Percentiles rank a stretch among this genome's conserved stretches.
These are phyloP conservation scores for Alternaria sp. DNA, from an alignment of 2,329 filamentous ascomycete genomes.

Conservation along the genomic window DNA sequence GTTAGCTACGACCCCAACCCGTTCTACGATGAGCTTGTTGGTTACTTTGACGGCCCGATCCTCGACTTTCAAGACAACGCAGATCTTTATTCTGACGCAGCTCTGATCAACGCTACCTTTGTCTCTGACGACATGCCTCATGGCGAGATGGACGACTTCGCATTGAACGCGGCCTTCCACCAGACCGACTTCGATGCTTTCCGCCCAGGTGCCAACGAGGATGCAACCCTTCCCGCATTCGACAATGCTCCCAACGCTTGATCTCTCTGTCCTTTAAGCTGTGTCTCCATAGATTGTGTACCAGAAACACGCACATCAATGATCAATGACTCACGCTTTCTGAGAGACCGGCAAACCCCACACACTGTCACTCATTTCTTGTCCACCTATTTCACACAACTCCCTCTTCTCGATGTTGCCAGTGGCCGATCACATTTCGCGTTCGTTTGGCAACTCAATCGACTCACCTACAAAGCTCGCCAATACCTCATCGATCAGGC, in stretches of 20 bases:
- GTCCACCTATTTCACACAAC: neutral
- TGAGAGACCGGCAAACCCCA: neutral
- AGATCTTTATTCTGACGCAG: neutral
- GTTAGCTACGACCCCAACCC: neutral
- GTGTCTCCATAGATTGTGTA: neutral
- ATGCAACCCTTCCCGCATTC: conserved; percentile 33
- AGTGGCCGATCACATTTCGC: neutral
- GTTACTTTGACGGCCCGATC: conserved; percentile 5
- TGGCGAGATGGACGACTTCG: neutral
- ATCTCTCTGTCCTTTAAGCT: neutral
- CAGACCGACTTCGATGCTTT: conserved; percentile 20
- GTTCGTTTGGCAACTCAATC: neutral
- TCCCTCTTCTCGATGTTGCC: neutral
- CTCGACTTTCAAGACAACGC: neutral
- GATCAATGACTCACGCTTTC: neutral
- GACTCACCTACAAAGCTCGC: neutral
- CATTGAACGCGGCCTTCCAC: neutral
- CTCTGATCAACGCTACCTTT: neutral
- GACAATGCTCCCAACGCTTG: conserved; percentile 1
- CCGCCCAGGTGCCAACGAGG: conserved; percentile 28
- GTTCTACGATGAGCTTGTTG: conserved; percentile 15
- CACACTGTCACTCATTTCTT: neutral
- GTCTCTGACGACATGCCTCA: neutral
- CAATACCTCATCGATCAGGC: neutral
- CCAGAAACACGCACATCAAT: neutral